Base-by-base conservation (phyloP, 176 grass and related monocot species). In the Rhynchospora breviuscula region DNA sequence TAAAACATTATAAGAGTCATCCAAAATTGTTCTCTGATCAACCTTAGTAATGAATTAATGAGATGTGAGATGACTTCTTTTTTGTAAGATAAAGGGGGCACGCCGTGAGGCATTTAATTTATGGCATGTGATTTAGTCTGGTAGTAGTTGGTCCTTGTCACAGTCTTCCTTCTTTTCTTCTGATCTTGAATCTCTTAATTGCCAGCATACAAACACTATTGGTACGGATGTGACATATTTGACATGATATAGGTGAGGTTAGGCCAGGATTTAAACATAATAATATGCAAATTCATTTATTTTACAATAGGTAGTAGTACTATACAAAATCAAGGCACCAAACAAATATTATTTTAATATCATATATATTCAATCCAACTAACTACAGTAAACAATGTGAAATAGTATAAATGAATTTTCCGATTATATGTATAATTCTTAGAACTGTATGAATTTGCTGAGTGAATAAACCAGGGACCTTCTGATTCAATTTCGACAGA, bases 91-190 rank as follows among this genome's bases (percentile, higher is more conserved):
- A 10, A 63, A 59, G 63, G 40, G 11, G 17, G 52, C 54, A 81
- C 52, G 46, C 18, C 79, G 63, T 81, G 43, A 46, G 7, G 57
- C 79, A 81, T 81, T 81, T 81, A 81, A 81, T 81, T 47, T 81
- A 48, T 62, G 25, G 54, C 78, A 63, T 81, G 56, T 80, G 78
- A 62, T 9, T 56, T 56, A 4, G 53, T 80, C 18, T 80, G 78
- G 56, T 63, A 81, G 54, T 62, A 63, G 58, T 47, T 63, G 78
- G 57, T 81, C 54, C 78, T 61, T 81, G 40, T 61, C 78, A 81
- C 63, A 81, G 10, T 43, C 52, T 22, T 81, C 18, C 22, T 22
- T 63, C 18, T 13, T 22, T 77, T 62, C 56, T 77, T 62, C 56
- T 63, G 79, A 63, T 81, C 10, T 15, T 44, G 79, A 21, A 15